Evolutionary conservation across 345 rosid species (phyloP).

Genomic region (Hibiscus syriacus): DNA sequence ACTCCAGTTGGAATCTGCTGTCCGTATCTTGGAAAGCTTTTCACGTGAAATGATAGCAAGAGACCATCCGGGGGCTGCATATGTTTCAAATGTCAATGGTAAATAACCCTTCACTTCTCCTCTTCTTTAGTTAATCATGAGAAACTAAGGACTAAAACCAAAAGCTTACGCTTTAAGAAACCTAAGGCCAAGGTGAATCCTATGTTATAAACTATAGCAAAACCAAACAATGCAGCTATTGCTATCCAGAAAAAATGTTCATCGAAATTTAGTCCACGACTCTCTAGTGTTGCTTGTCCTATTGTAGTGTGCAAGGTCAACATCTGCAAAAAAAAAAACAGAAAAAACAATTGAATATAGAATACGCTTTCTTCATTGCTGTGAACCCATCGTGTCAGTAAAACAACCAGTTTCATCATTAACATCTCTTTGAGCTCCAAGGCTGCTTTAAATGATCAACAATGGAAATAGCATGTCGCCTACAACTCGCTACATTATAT

Average conservation of each 20-base stretch:
- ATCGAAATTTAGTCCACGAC: constrained; percentile 52
- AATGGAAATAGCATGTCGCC: neutral
- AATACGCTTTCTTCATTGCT: neutral
- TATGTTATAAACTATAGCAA: constrained; percentile 49
- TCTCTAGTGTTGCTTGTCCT: constrained; percentile 44
- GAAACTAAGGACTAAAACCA: neutral
- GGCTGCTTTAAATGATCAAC: neutral
- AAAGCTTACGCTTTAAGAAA: constrained; percentile 55
- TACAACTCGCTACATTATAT: neutral
- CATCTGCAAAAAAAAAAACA: constrained; percentile 21
- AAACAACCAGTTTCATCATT: neutral
- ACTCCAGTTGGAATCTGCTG: neutral
- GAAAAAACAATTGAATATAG: neutral
- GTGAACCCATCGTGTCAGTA: neutral
- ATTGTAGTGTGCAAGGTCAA: constrained; percentile 25
- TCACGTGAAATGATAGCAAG: constrained; percentile 59
- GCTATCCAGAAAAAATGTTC: constrained; percentile 57
- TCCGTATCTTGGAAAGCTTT: constrained; percentile 41
- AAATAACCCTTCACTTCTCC: neutral
- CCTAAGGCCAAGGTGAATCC: constrained; percentile 61
- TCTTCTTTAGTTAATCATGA: neutral
- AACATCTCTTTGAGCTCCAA: neutral
- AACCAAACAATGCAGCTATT: constrained; percentile 49
- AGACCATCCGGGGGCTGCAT: constrained; percentile 63
- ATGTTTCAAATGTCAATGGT: neutral